Conservation (phyloP, 352 stramenopile species). For the Globisporangium ultimum region DNA sequence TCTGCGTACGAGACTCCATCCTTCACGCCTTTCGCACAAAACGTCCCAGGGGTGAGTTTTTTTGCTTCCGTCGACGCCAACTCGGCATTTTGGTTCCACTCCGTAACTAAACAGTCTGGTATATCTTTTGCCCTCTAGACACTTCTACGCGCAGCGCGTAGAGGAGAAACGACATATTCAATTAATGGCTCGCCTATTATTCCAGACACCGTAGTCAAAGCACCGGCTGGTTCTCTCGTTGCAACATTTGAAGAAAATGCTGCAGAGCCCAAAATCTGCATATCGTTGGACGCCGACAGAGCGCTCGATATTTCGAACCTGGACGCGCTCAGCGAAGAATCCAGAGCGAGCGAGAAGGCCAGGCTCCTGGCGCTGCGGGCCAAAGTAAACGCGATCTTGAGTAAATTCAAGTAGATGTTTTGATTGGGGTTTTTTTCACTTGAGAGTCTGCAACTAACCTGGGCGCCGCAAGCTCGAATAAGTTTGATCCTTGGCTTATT, state of each 20-base stretch:
- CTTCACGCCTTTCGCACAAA: constrained; percentile 15
- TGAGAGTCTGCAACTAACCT: no score
- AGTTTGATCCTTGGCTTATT: constrained; percentile 8
- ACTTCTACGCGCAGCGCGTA: constrained; percentile 60
- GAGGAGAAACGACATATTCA: constrained; percentile 75
- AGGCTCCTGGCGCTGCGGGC: constrained; percentile 69
- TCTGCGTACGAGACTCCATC: constrained; percentile 44
- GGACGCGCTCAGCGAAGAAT: constrained; percentile 55
- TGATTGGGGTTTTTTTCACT: neutral
- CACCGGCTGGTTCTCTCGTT: constrained; percentile 49
- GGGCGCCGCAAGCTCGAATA: neutral
- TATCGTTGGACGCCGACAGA: constrained; percentile 60
- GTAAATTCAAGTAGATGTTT: constrained; percentile 42
- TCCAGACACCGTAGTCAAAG: constrained; percentile 49
- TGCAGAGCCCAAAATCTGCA: constrained; percentile 40
- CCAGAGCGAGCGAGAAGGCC: constrained; percentile 46
- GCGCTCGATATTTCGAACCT: constrained; percentile 62
- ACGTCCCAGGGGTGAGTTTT: constrained; percentile 21
- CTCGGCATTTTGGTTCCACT: no score
- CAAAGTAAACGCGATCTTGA: constrained; percentile 61
- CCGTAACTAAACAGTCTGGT: no score
- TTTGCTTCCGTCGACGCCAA: neutral
- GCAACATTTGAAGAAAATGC: constrained; percentile 48
- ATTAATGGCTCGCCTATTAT: constrained; percentile 65
- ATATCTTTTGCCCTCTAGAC: constrained; percentile 18